A percentile compares a stretch with the other conserved stretches of the same genome.
Conservation (phyloP, 768 basidiomycete genomes). For the Boletus coccyginus region DNA sequence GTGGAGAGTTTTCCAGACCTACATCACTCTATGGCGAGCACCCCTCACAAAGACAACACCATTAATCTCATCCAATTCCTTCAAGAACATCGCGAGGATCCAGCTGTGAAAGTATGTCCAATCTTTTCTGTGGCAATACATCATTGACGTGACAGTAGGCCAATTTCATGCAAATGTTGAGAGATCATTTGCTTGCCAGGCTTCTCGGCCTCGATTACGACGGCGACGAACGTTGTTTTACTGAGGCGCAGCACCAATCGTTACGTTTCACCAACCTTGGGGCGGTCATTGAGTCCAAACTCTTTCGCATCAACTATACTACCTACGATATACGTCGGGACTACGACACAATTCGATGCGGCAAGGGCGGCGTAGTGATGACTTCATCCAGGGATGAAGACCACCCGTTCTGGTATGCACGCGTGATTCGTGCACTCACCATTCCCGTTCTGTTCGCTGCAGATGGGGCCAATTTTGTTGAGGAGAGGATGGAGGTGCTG, state of each 20-base stretch:
- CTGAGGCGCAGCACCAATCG: not conserved
- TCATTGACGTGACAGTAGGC: no score
- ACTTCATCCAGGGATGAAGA: not conserved
- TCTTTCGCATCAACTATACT: conserved; percentile 8
- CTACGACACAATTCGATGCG: conserved; percentile 3
- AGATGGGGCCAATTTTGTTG: no score
- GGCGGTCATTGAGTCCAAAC: not conserved
- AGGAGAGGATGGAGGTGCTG: not conserved
- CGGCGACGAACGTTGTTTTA: conserved; percentile 8
- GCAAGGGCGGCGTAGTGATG: conserved; percentile 9
- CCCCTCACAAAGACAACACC: not conserved
- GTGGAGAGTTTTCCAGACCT: no score
- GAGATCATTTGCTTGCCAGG: not conserved
- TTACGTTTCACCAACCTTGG: not conserved
- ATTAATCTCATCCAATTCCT: not conserved
- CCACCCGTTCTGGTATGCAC: conserved; percentile 16
- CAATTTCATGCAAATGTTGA: not conserved
- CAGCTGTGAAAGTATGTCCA: not conserved
- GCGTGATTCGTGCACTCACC: no score
- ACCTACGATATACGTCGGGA: conserved; percentile 18
- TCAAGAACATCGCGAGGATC: conserved; percentile 8
- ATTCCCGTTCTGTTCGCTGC: no score
- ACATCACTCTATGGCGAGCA: conserved; percentile 2
- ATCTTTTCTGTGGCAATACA: no score
- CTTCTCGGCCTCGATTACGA: not conserved